Percentiles rank a stretch among this genome's conserved stretches.
Evolutionary conservation across 1,139 yeast species (phyloP).

Genomic region (Pichiaceae sp.): DNA sequence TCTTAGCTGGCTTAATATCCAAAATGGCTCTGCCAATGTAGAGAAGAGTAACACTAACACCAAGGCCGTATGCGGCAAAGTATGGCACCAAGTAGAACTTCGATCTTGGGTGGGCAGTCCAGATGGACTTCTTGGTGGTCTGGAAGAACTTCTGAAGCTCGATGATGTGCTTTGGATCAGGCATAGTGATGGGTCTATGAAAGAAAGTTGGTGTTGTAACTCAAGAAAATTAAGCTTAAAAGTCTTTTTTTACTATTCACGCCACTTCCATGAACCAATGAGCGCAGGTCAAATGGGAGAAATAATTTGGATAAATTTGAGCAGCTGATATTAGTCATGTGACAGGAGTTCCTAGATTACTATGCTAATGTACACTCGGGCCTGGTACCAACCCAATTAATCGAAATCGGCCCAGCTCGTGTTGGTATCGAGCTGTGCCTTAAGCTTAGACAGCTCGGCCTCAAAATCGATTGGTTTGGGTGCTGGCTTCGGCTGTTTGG

Average conservation of each 20-base stretch:
- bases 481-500: neutral
- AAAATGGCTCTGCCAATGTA: conserved; percentile 73
- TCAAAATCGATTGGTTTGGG: neutral
- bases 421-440: neutral
- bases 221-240: neutral
- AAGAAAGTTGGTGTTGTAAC: conserved; percentile 1
- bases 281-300: neutral
- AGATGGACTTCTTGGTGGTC: conserved; percentile 60
- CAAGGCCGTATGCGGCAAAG: conserved; percentile 73
- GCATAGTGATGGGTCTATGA: neutral
- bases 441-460: neutral
- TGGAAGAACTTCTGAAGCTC: conserved; percentile 72
- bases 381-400: no score
- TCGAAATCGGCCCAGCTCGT: conserved; percentile 4
- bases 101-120: conserved; percentile 71
- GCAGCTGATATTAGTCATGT: no score
- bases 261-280: conserved; percentile 3
- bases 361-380: no score
- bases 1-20: conserved; percentile 51
- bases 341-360: no score
- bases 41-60: conserved; percentile 62
- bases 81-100: conserved; percentile 81
- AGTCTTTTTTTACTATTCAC: conserved; percentile 1
- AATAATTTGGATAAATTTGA: neutral
- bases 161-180: conserved; percentile 46